Evolutionary conservation across 2,329 filamentous ascomycete genomes (phyloP).

Genomic region (Colletotrichum lentis): DNA sequence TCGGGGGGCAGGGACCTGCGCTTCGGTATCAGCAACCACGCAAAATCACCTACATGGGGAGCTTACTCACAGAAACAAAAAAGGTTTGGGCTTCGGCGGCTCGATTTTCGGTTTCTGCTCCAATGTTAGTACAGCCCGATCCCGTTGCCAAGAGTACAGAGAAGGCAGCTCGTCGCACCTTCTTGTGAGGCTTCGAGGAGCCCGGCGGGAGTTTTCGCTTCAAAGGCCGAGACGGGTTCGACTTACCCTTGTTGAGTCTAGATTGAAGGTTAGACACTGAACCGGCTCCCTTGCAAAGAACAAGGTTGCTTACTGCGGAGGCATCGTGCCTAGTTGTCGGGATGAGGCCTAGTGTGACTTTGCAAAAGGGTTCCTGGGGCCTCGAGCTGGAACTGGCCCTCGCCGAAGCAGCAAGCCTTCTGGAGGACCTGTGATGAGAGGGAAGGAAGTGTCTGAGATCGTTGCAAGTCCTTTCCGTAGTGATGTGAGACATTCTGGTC

Average conservation of each 20-base stretch:
- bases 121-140: not conserved
- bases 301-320: not conserved
- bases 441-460: no score
- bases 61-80: not conserved
- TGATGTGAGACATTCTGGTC: not conserved
- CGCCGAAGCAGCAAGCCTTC: no score
- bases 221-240: not conserved
- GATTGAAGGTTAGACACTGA: not conserved
- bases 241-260: not conserved
- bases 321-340: not conserved
- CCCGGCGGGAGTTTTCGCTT: not conserved
- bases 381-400: no score
- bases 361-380: no score
- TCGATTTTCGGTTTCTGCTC: not conserved
- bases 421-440: no score
- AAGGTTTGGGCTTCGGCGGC: not conserved
- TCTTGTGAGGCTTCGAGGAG: not conserved
- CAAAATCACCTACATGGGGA: no score
- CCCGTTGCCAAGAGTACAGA: rapidly evolving
- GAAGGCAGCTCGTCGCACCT: not conserved
- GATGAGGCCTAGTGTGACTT: not conserved
- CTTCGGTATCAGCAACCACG: not conserved
- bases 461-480: no score
- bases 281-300: not conserved
- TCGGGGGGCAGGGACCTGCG: slow-evolving; percentile 1